Base-by-base conservation (phyloP, 768 basidiomycete species). In the Boletellus ananas region DNA sequence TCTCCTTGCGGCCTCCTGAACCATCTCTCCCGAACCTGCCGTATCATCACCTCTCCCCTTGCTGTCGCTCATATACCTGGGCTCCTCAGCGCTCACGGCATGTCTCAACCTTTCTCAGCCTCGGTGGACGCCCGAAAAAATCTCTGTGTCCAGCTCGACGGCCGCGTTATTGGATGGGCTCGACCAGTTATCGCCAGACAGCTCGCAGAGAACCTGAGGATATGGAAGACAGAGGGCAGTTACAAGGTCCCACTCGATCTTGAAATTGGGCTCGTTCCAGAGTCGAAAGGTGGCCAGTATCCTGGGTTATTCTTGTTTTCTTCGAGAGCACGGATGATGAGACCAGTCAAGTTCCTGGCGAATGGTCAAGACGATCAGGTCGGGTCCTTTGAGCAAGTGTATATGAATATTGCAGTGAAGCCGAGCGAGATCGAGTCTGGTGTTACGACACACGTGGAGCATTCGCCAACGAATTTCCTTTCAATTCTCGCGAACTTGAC, bases 321-420 rank as follows among this genome's bases (percentile, higher is more conserved):
- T 20, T 80, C 84, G 8, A 78, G 81, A 49, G 80, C 91, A 34
- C 77, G 96, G 58, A 96, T 99, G 93, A 99, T 99, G 96, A 79
- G 96, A 41, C 94, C 96, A 7, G 95, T 97, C 49, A 94, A 87
- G 64, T 95, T 87, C 69, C 73, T 98, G 36, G 74, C 76, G 49
- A 98, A 97, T 65, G 88, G 87, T 18, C 78, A 78, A 54, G 78
- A 89, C 54, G 96, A 99, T 66, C 89, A 90, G 66, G 78, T 98
- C 47, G 96, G 96, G 3, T 80, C 95, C 8, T 99, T 99, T 60
- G 96, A 99, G 69, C 96, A 99, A 71, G 96, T 97, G 6, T 99
- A 98, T 66, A 93, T 98, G 92, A 91, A 99, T 64, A 90, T 99
- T 64, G 95, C 96, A 3, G 86, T 90, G 60, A 90, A 82, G 47